Conservation (phyloP, 2,329 filamentous ascomycete genomes). For the Fusarium odoratissimum region DNA sequence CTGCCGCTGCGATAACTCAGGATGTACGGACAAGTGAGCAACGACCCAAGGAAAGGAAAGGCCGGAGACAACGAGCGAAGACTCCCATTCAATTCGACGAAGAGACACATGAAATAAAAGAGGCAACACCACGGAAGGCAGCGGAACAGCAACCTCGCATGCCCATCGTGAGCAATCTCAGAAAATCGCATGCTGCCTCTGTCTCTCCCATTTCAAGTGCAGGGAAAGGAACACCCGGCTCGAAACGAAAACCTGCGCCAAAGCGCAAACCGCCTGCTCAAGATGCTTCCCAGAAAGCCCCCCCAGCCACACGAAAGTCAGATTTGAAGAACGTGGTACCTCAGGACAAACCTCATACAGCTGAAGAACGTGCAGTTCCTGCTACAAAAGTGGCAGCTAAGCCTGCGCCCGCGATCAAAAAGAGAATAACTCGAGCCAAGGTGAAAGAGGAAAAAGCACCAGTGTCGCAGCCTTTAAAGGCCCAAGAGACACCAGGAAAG, state of each 20-base stretch:
- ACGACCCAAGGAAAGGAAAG: slow-evolving; percentile 32
- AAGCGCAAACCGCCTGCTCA: slow-evolving; percentile 2
- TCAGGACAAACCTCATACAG: slow-evolving; percentile 1
- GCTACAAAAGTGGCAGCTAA: neutral
- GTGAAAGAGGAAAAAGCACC: neutral
- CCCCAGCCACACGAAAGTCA: neutral
- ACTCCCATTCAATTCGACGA: slow-evolving; percentile 50
- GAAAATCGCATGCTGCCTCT: slow-evolving; percentile 21
- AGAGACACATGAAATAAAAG: slow-evolving; percentile 44
- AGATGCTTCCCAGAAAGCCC: neutral
- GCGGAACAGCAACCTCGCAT: neutral
- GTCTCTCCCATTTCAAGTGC: slow-evolving; percentile 24
- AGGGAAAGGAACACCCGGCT: slow-evolving; percentile 18
- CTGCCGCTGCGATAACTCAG: neutral
- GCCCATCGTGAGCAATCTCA: slow-evolving; percentile 28
- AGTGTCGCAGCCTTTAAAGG: neutral
- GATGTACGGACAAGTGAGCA: neutral
- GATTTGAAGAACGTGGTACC: neutral
- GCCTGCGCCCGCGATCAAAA: neutral
- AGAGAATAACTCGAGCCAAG: neutral
- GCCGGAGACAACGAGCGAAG: slow-evolving; percentile 51
- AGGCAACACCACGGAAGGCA: slow-evolving; percentile 7
- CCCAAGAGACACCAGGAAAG: neutral
- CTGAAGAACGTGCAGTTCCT: neutral
- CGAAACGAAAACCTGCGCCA: neutral